phyloP scores from a whole-genome alignment of 176 grass and related monocot species.

The Dendrocalamus sinicus region DNA sequence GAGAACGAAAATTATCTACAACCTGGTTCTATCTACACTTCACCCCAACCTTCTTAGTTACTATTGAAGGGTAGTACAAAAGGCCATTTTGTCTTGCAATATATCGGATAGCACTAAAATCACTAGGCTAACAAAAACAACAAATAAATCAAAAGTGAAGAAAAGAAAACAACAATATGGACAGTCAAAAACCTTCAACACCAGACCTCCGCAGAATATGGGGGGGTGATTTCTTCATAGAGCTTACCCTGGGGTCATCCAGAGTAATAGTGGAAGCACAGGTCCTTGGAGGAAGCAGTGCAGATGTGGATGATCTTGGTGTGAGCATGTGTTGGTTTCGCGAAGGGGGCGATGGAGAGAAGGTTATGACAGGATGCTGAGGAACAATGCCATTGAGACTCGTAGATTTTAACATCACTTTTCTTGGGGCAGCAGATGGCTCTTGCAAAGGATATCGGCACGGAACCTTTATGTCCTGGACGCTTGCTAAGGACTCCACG shows the following conservation, averaged over 20 bases:
- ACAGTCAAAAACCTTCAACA: constrained; percentile 91
- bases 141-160: constrained; percentile 55
- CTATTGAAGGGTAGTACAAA: constrained; percentile 49
- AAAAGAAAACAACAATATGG: constrained; percentile 52
- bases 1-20: constrained; percentile 72
- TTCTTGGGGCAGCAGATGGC: constrained; percentile 65
- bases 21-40: constrained; percentile 76
- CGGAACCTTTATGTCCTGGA: constrained; percentile 86
- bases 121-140: constrained; percentile 58
- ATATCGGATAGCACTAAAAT: constrained; percentile 54
- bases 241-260: constrained; percentile 64
- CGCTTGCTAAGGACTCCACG: constrained; percentile 59
- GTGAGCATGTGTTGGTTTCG: constrained; percentile 37
- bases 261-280: constrained; percentile 63
- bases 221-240: constrained; percentile 53
- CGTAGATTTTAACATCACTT: constrained; percentile 87
- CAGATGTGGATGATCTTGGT: constrained; percentile 63
- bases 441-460: constrained; percentile 86
- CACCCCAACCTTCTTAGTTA: constrained; percentile 46
- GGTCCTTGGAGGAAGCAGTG: constrained; percentile 56
- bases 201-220: constrained; percentile 55
- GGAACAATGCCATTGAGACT: constrained; percentile 80
- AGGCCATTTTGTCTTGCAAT: constrained; percentile 51
- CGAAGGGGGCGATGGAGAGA: constrained; percentile 65
- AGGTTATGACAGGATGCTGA: constrained; percentile 53